phyloP scores from a whole-genome alignment of 768 basidiomycete species.

The Phaeotremella skinneri region DNA sequence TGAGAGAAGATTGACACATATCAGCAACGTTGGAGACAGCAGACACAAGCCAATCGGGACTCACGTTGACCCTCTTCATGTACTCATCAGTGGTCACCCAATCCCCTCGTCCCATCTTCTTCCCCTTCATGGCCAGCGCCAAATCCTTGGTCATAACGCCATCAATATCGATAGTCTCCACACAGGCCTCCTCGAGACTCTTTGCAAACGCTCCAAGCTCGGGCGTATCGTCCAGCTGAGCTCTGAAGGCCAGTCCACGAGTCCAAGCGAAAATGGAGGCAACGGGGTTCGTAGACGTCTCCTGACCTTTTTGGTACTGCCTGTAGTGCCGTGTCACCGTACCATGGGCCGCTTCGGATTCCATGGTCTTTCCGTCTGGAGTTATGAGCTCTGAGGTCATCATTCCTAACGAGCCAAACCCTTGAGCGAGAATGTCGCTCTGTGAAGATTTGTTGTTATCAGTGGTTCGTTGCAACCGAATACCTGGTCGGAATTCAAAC shows the following conservation, averaged over 20 bases:
- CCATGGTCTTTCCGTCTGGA: slow-evolving; percentile 86
- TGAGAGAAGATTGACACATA: slow-evolving; percentile 2
- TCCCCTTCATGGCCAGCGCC: slow-evolving; percentile 88
- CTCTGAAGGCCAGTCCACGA: slow-evolving; percentile 85
- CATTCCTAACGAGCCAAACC: slow-evolving; percentile 94
- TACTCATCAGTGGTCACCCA: slow-evolving; percentile 95
- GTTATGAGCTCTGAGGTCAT: slow-evolving; percentile 96
- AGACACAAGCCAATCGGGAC: slow-evolving; percentile 5
- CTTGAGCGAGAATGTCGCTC: slow-evolving; percentile 93
- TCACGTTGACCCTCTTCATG: slow-evolving; percentile 86
- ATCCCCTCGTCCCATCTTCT: slow-evolving; percentile 82
- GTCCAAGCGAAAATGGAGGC: slow-evolving; percentile 99
- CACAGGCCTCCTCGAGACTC: slow-evolving; percentile 79
- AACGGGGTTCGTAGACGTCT: slow-evolving; percentile 98
- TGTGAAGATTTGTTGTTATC: slow-evolving; percentile 56
- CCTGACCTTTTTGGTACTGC: slow-evolving; percentile 93
- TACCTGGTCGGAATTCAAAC: too few species aligned
- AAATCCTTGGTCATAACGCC: slow-evolving; percentile 97
- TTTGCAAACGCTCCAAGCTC: slow-evolving; percentile 69
- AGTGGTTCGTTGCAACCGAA: too few species aligned
- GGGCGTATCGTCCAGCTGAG: slow-evolving; percentile 83
- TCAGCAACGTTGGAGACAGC: background rate
- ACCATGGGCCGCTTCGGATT: slow-evolving; percentile 96
- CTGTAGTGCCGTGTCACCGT: slow-evolving; percentile 91
- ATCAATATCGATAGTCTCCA: slow-evolving; percentile 86